Percentiles rank a stretch among this genome's conserved stretches.
These are phyloP conservation scores for Aleurites moluccanus DNA, from an alignment of 441 rosid genomes.

Conservation along the genomic window DNA sequence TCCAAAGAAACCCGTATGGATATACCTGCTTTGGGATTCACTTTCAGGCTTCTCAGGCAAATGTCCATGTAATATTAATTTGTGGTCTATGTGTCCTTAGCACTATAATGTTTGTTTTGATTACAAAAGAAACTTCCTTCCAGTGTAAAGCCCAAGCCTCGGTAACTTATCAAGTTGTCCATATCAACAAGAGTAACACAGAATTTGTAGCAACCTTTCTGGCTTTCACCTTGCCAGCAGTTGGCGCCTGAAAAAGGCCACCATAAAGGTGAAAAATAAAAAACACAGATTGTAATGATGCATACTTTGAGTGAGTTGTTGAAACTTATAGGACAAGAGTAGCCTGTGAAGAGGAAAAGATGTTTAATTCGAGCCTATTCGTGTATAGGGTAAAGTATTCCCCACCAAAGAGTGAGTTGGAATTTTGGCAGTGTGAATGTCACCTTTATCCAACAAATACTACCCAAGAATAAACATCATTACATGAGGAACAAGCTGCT, in stretches of 20 bases:
- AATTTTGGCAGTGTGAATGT: background rate
- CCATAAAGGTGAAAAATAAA: no score
- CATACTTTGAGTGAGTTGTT: no score
- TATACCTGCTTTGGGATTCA: background rate
- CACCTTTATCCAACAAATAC: background rate
- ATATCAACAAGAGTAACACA: background rate
- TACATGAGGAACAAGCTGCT: background rate
- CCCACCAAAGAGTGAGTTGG: no score
- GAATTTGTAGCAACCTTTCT: background rate
- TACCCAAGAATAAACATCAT: background rate
- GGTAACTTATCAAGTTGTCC: background rate
- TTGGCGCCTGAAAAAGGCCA: no score
- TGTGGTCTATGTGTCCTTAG: background rate
- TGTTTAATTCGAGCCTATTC: background rate
- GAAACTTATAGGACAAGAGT: no score
- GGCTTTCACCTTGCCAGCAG: background rate
- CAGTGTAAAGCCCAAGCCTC: background rate
- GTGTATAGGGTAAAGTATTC: no score
- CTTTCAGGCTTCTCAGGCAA: no score
- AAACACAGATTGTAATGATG: no score
- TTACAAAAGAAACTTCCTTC: background rate
- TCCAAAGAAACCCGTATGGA: no score
- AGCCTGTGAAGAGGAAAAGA: background rate
- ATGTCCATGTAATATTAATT: no score
- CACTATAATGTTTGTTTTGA: background rate